Conservation (phyloP, 192 early-diverging fungal genomes). For the Coemansia sp. region DNA sequence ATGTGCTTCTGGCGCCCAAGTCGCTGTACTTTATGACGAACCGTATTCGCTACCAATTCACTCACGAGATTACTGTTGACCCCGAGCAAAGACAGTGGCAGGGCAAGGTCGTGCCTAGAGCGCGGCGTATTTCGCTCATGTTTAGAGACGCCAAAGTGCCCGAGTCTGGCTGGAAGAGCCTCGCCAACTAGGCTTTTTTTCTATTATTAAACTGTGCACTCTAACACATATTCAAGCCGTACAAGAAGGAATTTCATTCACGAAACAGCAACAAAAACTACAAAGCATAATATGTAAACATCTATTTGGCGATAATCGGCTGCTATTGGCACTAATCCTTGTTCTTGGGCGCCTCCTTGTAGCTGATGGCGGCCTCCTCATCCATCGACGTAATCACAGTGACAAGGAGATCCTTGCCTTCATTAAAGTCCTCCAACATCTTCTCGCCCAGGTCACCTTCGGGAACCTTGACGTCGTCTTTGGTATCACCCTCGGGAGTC, state of each 20-base stretch:
- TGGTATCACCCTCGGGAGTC: slow-evolving; percentile 74
- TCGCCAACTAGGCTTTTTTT: slow-evolving; percentile 1
- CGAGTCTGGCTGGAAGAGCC: slow-evolving; percentile 39
- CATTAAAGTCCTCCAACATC: slow-evolving; percentile 74
- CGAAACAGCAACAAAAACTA: not conserved
- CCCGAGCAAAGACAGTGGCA: slow-evolving; percentile 58
- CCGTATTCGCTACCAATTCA: slow-evolving; percentile 73
- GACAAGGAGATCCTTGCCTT: slow-evolving; percentile 82
- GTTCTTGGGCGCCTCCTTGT: slow-evolving; percentile 62
- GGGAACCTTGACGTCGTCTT: slow-evolving; percentile 97
- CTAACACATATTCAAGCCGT: not conserved
- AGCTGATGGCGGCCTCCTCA: slow-evolving; percentile 83
- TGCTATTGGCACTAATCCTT: not conserved
- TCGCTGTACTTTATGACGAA: slow-evolving; percentile 78
- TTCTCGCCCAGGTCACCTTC: slow-evolving; percentile 80
- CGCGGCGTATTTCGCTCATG: slow-evolving; percentile 75
- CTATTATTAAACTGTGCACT: not conserved
- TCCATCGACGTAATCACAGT: slow-evolving; percentile 91
- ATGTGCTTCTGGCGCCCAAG: slow-evolving; percentile 65
- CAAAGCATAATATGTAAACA: not conserved
- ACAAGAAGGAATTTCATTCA: not conserved
- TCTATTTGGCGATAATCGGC: not conserved
- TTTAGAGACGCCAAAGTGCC: slow-evolving; percentile 64
- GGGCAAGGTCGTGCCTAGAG: slow-evolving; percentile 59
- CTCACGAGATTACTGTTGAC: slow-evolving; percentile 74